These are phyloP conservation scores for Malus hybrid DNA, from an alignment of 331 rosid species.

Conservation along the genomic window DNA sequence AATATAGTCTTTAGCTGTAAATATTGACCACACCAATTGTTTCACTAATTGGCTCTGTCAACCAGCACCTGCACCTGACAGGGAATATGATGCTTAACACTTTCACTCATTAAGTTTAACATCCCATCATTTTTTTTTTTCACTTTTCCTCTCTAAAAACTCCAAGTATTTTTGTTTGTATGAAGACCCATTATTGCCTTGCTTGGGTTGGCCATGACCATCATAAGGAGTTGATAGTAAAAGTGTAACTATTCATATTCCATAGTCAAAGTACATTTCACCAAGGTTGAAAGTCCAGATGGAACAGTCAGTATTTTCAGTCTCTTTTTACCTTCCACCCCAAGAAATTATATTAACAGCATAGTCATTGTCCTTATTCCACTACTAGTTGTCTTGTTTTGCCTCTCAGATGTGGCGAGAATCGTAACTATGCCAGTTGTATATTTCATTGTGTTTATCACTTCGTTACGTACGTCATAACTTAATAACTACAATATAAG, in stretches of 20 bases:
- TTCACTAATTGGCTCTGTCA: constrained; percentile 32
- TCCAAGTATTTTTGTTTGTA: no score
- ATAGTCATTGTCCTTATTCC: not conserved
- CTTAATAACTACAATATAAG: no score
- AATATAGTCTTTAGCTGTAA: constrained; percentile 29
- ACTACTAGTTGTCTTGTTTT: not conserved
- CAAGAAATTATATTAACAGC: not conserved
- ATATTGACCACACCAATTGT: constrained; percentile 22
- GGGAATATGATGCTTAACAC: constrained; percentile 31
- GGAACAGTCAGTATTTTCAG: not conserved
- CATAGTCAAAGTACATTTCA: not conserved
- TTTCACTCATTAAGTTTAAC: constrained; percentile 18
- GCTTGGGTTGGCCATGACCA: not conserved
- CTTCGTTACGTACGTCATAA: no score
- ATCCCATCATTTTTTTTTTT: not conserved
- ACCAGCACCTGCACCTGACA: constrained; percentile 49
- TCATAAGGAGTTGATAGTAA: not conserved
- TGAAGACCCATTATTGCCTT: not conserved
- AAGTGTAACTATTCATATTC: not conserved
- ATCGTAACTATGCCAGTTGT: no score
- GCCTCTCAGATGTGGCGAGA: not conserved
- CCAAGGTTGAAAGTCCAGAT: not conserved
- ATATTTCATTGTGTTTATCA: no score
- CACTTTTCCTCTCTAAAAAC: no score
- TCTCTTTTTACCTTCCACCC: not conserved